phyloP scores from a whole-genome alignment of 1,139 yeast genomes.

The Suhomyces bokatorum region DNA sequence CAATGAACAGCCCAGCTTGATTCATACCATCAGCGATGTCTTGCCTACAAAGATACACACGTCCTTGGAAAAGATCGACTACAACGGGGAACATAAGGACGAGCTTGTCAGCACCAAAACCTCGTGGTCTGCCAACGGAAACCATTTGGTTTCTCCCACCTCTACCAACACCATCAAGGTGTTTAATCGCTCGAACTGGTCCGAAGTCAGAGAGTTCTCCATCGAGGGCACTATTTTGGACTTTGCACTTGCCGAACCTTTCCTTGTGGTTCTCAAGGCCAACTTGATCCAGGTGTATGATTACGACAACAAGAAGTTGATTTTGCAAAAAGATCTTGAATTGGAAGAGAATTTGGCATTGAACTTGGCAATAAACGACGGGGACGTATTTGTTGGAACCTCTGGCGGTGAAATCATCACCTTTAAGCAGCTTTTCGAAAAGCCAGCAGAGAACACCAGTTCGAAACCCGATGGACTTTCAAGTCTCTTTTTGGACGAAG shows the following conservation, averaged over 20 bases:
- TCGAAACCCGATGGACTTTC: constrained; percentile 11
- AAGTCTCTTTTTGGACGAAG: constrained; percentile 31
- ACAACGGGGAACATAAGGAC: constrained; percentile 37
- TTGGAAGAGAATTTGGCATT: constrained; percentile 18
- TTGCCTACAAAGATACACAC: constrained; percentile 37
- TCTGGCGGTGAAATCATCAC: constrained; percentile 51
- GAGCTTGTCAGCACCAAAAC: constrained; percentile 39
- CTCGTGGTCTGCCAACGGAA: constrained; percentile 52
- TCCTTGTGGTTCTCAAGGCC: constrained; percentile 20
- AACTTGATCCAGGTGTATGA: constrained; percentile 66
- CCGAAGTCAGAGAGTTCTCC: constrained; percentile 8
- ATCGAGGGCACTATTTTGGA: constrained; percentile 39
- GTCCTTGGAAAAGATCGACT: constrained; percentile 41
- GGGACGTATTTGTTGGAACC: constrained; percentile 48
- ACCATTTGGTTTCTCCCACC: constrained; percentile 59
- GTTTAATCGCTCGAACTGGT: constrained; percentile 39
- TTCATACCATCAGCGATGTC: constrained; percentile 44
- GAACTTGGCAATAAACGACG: constrained; percentile 28
- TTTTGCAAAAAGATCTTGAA: constrained; percentile 17
- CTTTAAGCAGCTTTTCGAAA: constrained; percentile 29
- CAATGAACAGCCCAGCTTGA: constrained; percentile 38
- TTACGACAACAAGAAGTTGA: constrained; percentile 28
- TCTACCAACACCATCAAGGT: constrained; percentile 36
- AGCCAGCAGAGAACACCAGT: constrained; percentile 2
- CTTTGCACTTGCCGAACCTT: constrained; percentile 54